phyloP scores from a whole-genome alignment of 2,329 filamentous ascomycete species.

The Colletotrichum truncatum region DNA sequence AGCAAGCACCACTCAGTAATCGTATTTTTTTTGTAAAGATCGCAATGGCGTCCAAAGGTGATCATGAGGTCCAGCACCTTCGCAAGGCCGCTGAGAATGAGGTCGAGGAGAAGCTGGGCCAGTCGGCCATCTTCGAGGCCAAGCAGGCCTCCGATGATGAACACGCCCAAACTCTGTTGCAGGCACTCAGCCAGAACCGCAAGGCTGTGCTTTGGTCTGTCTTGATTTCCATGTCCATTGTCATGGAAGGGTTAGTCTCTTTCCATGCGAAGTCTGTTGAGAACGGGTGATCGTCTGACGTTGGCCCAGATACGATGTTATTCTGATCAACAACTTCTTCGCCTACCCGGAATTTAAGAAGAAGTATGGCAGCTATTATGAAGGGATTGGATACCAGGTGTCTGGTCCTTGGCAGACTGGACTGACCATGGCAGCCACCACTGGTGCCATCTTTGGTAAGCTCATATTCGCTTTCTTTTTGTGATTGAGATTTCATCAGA shows the following conservation, averaged over 20 bases:
- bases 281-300: too few relatives aligned
- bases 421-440: conserved; percentile 53
- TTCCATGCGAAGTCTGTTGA: too few relatives aligned
- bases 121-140: conserved; percentile 24
- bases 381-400: conserved; percentile 53
- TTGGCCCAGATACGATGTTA: conserved; percentile 6
- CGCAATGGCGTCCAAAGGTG: not conserved
- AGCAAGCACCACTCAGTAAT: not conserved
- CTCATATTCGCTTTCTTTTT: conserved; percentile 46
- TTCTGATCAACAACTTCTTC: conserved; percentile 53
- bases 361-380: conserved; percentile 49
- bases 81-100: conserved; percentile 24
- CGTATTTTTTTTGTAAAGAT: not conserved
- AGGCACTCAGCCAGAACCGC: conserved; percentile 42
- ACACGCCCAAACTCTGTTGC: conserved; percentile 37
- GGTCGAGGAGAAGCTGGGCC: conserved; percentile 21
- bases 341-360: conserved; percentile 49
- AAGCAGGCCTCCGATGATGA: conserved; percentile 31
- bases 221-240: conserved; percentile 51
- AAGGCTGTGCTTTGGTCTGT: conserved; percentile 49
- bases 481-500: not conserved
- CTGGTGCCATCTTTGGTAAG: conserved; percentile 43
- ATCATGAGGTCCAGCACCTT: conserved; percentile 15
- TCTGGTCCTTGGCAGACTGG: conserved; percentile 61
- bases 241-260: conserved; percentile 59